phyloP scores from a whole-genome alignment of 108 stramenopile species.

The Seminavis robusta region DNA sequence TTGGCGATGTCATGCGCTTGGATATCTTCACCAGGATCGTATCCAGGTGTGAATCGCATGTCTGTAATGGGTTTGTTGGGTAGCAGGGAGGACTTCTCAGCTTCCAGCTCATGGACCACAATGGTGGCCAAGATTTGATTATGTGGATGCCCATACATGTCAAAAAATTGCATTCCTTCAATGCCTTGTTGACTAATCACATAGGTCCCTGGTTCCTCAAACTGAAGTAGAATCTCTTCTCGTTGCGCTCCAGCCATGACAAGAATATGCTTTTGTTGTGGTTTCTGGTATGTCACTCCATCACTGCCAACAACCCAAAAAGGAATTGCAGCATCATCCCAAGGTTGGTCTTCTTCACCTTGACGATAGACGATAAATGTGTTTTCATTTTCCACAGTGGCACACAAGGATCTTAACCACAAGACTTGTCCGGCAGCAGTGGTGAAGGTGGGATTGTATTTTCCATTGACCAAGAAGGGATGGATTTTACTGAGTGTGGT shows the following conservation, averaged over 20 bases:
- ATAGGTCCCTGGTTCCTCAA: constrained; percentile 38
- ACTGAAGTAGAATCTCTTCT: constrained; percentile 29
- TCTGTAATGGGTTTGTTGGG: constrained; percentile 6
- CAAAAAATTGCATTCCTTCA: constrained; percentile 48
- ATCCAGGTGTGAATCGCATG: constrained; percentile 38
- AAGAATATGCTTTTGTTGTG: constrained; percentile 12
- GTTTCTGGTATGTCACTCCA: constrained; percentile 30
- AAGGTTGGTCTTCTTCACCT: constrained; percentile 15
- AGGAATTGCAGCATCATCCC: constrained; percentile 28
- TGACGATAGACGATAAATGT: constrained; percentile 41
- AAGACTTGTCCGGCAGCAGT: constrained; percentile 14
- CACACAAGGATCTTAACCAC: constrained; percentile 31
- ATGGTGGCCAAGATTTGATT: constrained; percentile 21
- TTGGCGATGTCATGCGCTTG: constrained; percentile 19
- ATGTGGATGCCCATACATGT: constrained; percentile 43
- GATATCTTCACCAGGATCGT: constrained; percentile 17
- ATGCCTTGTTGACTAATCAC: constrained; percentile 44
- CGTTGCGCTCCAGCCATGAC: constrained; percentile 45
- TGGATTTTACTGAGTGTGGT: constrained; percentile 43
- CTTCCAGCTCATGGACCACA: constrained; percentile 12
- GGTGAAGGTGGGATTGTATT: constrained; percentile 20
- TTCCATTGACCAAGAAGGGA: constrained; percentile 42
- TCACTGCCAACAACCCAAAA: constrained; percentile 38
- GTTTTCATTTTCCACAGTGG: constrained; percentile 39
- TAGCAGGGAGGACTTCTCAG: not conserved